Evolutionary conservation across 2,329 filamentous ascomycete genomes (phyloP), one percentile per base, ranked within the genome.

Genomic region (Metarhizium humberi): DNA sequence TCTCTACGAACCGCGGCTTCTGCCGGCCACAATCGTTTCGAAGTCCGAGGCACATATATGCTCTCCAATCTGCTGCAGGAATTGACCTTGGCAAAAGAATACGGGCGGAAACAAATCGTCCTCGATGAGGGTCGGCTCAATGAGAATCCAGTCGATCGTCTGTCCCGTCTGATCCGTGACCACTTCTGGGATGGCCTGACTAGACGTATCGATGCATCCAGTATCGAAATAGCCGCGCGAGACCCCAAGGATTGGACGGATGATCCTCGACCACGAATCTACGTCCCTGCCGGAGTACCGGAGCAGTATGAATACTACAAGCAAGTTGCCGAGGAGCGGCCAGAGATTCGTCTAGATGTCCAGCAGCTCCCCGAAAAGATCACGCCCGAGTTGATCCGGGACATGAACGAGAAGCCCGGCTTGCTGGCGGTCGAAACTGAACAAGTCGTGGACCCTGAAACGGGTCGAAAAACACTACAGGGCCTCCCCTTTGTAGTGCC

Each of bases 401-500:
- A 89, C 65, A 80, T 97, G 72, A 96, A 96, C 64, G 75, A 84
- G 52, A 92, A 90, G 65, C 94, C 94, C 1, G 94, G 94, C 14
- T 78, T 99, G 46, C 78, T 99, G 50, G 92, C 94, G 3, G 80
- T 97, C 55, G 94, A 86, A 51, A 95, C 96, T 84, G 87, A 94
- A 63, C 84, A 92, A 67, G 78, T 81, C 46, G 75, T 73, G 13
- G 82, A 95, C 63, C 80, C 82, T 4, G 58, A 62, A 49, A 74
- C 75, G 29, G 88, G 87, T 3, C 86, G 86, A 43, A 78, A 88
- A 67, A 87, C 87, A 3, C 75, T 95, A 45, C 79, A 80, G 40
- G 94, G 94, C 3, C 78, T 95, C 56, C 92, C 94, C 0, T 99
- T 97, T 64, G 91, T 97, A n/a, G 94, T 99, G 3, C 94, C 94